These are phyloP conservation scores for Clonostachys sp. DNA, from an alignment of 2,329 filamentous ascomycete species.

Conservation along the genomic window DNA sequence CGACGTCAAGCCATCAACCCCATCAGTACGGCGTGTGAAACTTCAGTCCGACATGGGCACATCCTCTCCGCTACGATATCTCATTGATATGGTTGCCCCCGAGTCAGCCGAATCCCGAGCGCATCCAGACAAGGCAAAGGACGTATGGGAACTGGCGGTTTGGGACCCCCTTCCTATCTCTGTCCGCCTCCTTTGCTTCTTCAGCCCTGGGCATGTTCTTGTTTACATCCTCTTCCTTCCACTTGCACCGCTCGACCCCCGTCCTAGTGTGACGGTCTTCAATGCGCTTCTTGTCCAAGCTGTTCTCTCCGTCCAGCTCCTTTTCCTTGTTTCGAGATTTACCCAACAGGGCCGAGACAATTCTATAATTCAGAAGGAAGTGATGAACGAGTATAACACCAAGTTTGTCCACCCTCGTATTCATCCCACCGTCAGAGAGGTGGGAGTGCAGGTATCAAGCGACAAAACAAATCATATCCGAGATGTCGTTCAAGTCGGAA, in stretches of 20 bases:
- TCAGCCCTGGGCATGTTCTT: slow-evolving; percentile 90
- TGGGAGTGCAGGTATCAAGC: slow-evolving; percentile 71
- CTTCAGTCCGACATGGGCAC: slow-evolving; percentile 79
- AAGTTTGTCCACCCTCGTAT: slow-evolving; percentile 91
- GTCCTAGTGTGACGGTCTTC: slow-evolving; percentile 81
- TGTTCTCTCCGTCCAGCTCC: slow-evolving; percentile 73
- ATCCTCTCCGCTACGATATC: slow-evolving; percentile 72
- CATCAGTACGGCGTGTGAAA: slow-evolving; percentile 82
- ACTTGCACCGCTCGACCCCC: slow-evolving; percentile 66
- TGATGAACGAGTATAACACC: slow-evolving; percentile 90
- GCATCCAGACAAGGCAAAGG: slow-evolving; percentile 73
- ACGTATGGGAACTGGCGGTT: slow-evolving; percentile 91
- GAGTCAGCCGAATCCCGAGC: slow-evolving; percentile 76
- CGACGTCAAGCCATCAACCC: slow-evolving; percentile 70
- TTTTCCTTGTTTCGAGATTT: slow-evolving; percentile 69
- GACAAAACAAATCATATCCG: slow-evolving; percentile 33
- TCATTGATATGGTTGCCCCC: slow-evolving; percentile 63
- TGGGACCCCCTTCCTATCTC: slow-evolving; percentile 91
- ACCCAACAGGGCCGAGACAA: slow-evolving; percentile 82
- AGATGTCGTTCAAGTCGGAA: slow-evolving; percentile 43
- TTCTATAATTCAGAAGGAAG: slow-evolving; percentile 81
- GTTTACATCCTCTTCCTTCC: slow-evolving; percentile 88
- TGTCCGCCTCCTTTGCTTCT: slow-evolving; percentile 78
- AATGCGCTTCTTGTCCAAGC: slow-evolving; percentile 74
- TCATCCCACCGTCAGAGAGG: slow-evolving; percentile 73